Evolutionary conservation across 2,329 filamentous ascomycete species (phyloP), one percentile per base, ranked within the genome.

Genomic region (Neofusicoccum ribis): DNA sequence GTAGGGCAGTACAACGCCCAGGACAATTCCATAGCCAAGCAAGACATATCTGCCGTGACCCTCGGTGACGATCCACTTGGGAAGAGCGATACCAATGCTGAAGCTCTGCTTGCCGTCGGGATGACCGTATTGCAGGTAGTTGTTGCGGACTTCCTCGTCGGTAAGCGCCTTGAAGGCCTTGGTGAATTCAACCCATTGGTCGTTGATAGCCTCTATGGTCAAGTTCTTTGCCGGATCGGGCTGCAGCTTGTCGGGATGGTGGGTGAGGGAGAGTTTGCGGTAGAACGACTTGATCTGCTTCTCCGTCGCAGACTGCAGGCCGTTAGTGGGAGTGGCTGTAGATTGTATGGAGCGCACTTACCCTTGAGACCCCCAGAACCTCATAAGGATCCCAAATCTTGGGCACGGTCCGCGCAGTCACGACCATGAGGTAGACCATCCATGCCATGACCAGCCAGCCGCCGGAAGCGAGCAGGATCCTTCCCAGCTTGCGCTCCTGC

Each of bases 111-210:
- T 98, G 75, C 95, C 95, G 76, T 99, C 95, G 6, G 95, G 95
- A 78, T 99, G 93, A 64, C 95, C 95, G 73, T 91, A 99, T 78
- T 96, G 91, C 62, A 97, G 89, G 79, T 91, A 99, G 82, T 99
- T 99, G 81, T 96, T 96, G 74, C 95, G 91, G 67, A 98, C 86
- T 47, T 98, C 95, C 80, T 99, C 96, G 75, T 99, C 95, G 4
- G 96, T 99, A 56, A 99, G 86, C 3, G 95, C 91, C 80, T 99
- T 97, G 85, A 97, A 99, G 6, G 95, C 95, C 82, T 99, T 99
- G 71, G 92, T 95, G 72, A 98, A 87, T 74, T 98, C 93, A 65
- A 98, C 93, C 81, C 95, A 99, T 77, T 89, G 85, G 67, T 93
- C 85, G 79, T 95, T 99, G 72, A 98, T 85, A 17, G 82, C 85